A percentile compares a stretch with the other conserved stretches of the same genome.
These are phyloP conservation scores for Haplosporangium sp. DNA, from an alignment of 371 early-diverging fungal species.

Conservation along the genomic window DNA sequence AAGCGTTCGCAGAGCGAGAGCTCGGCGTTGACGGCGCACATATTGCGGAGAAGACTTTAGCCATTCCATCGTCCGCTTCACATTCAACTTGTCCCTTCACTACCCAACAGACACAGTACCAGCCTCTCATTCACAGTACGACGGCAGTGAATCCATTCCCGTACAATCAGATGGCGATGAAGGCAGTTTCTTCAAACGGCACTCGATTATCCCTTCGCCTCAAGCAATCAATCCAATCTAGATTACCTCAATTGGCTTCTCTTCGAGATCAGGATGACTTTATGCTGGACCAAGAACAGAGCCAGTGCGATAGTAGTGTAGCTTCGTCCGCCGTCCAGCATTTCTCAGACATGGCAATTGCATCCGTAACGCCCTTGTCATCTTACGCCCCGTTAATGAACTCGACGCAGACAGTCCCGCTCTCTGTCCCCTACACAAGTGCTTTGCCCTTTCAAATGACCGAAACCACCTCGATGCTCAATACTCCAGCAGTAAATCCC, in stretches of 20 bases:
- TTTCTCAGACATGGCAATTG: constrained; percentile 3
- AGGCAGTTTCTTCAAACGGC: too few relatives aligned
- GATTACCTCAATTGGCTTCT: background rate
- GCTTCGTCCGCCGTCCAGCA: background rate
- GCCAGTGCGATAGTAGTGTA: background rate
- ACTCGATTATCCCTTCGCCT: background rate
- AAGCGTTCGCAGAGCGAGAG: background rate
- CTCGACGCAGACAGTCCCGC: background rate
- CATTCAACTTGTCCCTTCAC: too few relatives aligned
- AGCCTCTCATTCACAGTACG: too few relatives aligned
- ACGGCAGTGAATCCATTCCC: too few relatives aligned
- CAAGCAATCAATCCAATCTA: background rate
- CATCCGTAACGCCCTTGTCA: background rate
- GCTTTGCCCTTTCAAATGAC: background rate
- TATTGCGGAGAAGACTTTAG: too few relatives aligned
- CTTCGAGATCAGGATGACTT: background rate
- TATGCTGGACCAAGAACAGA: background rate
- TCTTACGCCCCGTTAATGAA: background rate
- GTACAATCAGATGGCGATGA: too few relatives aligned
- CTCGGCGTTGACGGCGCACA: background rate
- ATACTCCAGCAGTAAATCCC: background rate
- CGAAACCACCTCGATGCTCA: background rate
- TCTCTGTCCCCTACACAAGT: background rate
- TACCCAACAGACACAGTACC: too few relatives aligned
- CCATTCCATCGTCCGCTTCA: too few relatives aligned